Evolutionary conservation across 1,139 yeast species (phyloP), one percentile per base, ranked within the genome.

Genomic region (Eremothecium sinecaudum): DNA sequence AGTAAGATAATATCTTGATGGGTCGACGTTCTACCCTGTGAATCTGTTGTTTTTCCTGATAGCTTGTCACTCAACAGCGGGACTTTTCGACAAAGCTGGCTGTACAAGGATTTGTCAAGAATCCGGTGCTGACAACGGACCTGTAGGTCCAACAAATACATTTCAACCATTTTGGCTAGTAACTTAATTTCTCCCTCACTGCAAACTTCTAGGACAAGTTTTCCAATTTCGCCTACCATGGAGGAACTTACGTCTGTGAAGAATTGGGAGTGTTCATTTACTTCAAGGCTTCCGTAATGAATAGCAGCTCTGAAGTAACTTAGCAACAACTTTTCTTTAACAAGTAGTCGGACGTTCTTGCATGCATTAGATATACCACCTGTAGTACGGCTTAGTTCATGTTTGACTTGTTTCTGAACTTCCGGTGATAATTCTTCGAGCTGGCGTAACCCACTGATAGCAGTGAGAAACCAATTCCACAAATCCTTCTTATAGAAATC

Each of bases 111-210:
- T 4, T 28, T 18, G 2, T 43, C 37, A 15, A 32, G 35, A 16
- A 29, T 31, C 16, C 28, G 36, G 12, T 40, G 40, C 28, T 41
- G 21, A 9, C 37, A 30, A 8, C 32, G 40, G 6, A 41, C 36
- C 25, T 48, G 45, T 8, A 47, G 23, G 23, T 33, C 31, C 20
- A 48, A 40, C n/a, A 49, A 35, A 26, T 42, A 41, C 13, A 42
- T 40, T n/a, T 41, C 42, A n/a, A 47, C 41, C 26, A 47, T 33
- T 24, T 39, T 37, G 16, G 35, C 38, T 22, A 47, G 37, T 28
- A 39, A 38, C 21, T 39, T 40, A 5, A 38, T 31, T 15, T 39
- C 42, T 5, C 23, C 17, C 15, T 27, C 30, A 21, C 30, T 27
- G 21, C 17, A 21, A 19, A 27, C 30, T 5, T 27, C 30, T 4